phyloP scores from a whole-genome alignment of 768 basidiomycete genomes.

The Leccinum truebloodii region DNA sequence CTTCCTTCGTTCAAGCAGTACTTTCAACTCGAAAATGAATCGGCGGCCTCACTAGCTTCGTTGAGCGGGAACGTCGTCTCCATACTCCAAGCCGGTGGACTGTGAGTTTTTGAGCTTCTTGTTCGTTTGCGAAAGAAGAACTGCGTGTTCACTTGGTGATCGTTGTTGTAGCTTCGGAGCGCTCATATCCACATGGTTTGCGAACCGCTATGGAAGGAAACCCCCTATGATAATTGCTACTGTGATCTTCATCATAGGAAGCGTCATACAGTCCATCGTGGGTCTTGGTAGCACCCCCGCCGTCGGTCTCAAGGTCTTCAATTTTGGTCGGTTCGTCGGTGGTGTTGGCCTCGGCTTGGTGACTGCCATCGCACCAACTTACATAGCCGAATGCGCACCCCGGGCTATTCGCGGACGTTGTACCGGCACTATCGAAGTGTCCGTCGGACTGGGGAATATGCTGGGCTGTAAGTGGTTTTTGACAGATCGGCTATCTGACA shows the following conservation, averaged over 20 bases:
- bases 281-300: conserved; percentile 32
- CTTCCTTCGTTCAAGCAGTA: conserved; percentile 39
- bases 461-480: conserved; percentile 31
- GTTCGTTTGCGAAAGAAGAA: background rate
- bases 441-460: conserved; percentile 37
- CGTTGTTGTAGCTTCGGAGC: conserved; percentile 23
- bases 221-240: conserved; percentile 34
- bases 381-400: conserved; percentile 41
- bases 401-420: conserved; percentile 40
- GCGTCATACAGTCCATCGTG: conserved; percentile 34
- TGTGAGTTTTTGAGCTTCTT: conserved; percentile 25
- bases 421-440: conserved; percentile 35
- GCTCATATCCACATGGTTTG: conserved; percentile 28
- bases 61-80: conserved; percentile 41
- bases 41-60: conserved; percentile 25
- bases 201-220: conserved; percentile 37
- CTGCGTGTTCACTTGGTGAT: background rate
- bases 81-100: conserved; percentile 37
- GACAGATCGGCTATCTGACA: background rate
- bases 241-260: conserved; percentile 36
- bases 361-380: conserved; percentile 37
- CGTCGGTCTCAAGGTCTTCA: conserved; percentile 32
- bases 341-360: conserved; percentile 49
- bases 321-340: conserved; percentile 44
- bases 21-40: conserved; percentile 33